Conservation (phyloP, 2,329 filamentous ascomycete genomes). For the Lasiodiplodia theobromae region DNA sequence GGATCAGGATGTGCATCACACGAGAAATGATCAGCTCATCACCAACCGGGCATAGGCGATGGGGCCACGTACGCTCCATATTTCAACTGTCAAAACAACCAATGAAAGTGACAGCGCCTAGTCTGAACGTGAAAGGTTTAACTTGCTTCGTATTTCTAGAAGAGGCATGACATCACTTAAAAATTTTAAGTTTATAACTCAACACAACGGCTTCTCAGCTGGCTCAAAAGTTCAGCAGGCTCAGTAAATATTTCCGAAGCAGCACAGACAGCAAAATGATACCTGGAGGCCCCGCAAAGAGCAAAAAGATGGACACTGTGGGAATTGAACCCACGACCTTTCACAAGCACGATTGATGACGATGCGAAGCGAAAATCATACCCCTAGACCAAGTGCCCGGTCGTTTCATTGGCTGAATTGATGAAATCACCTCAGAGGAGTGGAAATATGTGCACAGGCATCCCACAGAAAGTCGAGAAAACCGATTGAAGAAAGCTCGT, state of each 20-base stretch:
- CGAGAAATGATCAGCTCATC: background rate
- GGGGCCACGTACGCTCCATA: background rate
- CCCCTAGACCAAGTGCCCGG: slow-evolving; percentile 47
- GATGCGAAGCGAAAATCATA: slow-evolving; percentile 51
- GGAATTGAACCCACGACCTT: slow-evolving; percentile 53
- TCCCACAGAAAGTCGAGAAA: background rate
- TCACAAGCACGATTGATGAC: slow-evolving; percentile 37
- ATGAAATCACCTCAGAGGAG: background rate
- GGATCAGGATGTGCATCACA: no score
- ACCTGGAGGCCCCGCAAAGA: background rate
- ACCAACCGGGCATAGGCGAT: background rate
- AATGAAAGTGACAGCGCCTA: background rate
- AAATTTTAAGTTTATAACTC: background rate
- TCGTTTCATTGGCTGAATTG: background rate
- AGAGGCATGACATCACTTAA: background rate
- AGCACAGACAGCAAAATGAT: background rate
- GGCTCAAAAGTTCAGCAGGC: background rate
- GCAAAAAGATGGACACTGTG: slow-evolving; percentile 42
- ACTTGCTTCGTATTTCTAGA: background rate
- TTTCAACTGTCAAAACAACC: background rate
- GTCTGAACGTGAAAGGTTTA: background rate
- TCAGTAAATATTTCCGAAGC: background rate
- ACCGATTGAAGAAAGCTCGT: no score
- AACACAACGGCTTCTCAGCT: background rate
- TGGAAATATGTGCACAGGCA: background rate